Base-by-base conservation (phyloP, 805 yeast genomes). In the Scheffersomyces coipomensis region DNA sequence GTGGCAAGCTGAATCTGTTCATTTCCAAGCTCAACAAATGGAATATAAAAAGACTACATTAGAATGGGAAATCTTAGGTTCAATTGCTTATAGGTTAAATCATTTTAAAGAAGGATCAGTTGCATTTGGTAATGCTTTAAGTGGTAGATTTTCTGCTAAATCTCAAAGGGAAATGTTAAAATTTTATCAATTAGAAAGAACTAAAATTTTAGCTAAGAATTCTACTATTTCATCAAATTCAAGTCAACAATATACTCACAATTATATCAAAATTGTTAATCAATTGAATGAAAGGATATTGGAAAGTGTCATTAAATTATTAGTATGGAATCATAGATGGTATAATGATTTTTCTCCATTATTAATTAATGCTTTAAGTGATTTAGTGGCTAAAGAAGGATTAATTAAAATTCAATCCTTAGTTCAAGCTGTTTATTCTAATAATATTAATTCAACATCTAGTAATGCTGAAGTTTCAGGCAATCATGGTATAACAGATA, bases 301-400 rank as follows among this genome's bases (percentile, higher is more conserved):
- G 43, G 88, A 84, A 41, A 66, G 83, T 17, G 64, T 81, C 40
- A 87, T 90, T 25, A 85, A 85, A 52, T 67, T 93, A 38, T 67
- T 84, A n/a, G 95, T 93, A n/a, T 95, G 98, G 97, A 85, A 88
- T 56, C 97, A 90, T 62, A 79, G 99, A 56, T 93, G 99, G 99
- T 95, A 91, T 65, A 78, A 83, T 47, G 97, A 91, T 48, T 91
- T 89, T 56, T 82, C 95, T 7, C 86, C 95, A 16, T 68, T 69
- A 34, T 67, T 88, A 34, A 56, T 81, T n/a, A 57, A 65, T n/a
- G 66, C 80, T 0, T 63, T 89, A 43, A 66, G 77, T 16, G 76
- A 73, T 38, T 68, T 88, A 39, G 81, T 88, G 18, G 79, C 78
- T 29, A 83, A 83, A 52, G 88, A 86, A 51, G 97, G 97, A 0